phyloP scores from a whole-genome alignment of 2,329 filamentous ascomycete genomes.

The Colletotrichum sp. region DNA sequence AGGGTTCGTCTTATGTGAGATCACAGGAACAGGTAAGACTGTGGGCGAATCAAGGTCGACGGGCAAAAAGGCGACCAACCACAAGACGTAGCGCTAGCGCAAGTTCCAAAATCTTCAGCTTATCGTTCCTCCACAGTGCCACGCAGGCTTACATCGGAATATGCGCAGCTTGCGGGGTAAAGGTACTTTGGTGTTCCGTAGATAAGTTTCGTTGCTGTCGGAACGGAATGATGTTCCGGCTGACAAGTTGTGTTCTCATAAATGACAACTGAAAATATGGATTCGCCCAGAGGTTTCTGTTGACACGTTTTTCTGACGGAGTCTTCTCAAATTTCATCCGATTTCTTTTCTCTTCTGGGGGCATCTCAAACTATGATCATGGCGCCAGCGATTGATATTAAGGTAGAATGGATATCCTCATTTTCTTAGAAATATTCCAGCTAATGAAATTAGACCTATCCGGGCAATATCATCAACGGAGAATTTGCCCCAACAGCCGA shows the following conservation, averaged over 20 bases:
- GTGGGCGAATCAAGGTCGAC: background rate
- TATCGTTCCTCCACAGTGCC: background rate
- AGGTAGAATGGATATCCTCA: background rate
- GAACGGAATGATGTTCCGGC: background rate
- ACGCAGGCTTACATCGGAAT: background rate
- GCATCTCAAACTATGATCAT: background rate
- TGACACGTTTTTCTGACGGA: background rate
- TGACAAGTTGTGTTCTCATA: background rate
- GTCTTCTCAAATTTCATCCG: fast-evolving
- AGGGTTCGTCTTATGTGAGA: background rate
- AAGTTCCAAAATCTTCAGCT: background rate
- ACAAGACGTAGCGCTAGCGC: background rate
- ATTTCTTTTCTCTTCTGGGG: background rate
- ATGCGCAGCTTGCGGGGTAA: background rate
- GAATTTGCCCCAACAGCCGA: background rate
- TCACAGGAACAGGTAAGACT: background rate
- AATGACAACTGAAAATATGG: background rate
- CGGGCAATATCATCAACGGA: slow-evolving; percentile 28
- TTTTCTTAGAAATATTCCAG: fast-evolving
- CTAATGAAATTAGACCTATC: background rate
- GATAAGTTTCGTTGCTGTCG: background rate
- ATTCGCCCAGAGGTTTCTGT: background rate
- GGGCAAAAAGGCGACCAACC: background rate
- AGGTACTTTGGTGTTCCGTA: background rate
- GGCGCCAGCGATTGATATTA: background rate